Conservation (phyloP, 1,284 basidiomycete genomes). For the Trichosporon coremiiforme region DNA sequence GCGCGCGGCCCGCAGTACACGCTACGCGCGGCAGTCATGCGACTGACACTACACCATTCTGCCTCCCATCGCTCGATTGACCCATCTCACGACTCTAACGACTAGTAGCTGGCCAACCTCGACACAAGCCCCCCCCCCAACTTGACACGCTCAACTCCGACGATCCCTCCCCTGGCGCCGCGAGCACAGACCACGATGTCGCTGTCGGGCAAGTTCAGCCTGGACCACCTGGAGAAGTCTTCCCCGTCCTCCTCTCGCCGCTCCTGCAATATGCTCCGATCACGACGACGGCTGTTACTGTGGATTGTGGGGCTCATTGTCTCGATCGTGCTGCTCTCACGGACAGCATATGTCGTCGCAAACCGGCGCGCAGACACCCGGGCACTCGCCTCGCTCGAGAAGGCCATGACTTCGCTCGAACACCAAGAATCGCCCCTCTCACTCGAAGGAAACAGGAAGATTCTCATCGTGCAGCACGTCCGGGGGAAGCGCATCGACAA, state of each 20-base stretch:
- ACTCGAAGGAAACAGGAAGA: not conserved
- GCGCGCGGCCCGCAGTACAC: not conserved
- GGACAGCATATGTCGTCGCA: slow-evolving; percentile 1
- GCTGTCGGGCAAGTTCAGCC: not conserved
- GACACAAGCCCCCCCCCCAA: not conserved
- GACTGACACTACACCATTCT: not conserved
- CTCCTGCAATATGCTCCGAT: not conserved
- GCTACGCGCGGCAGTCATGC: not conserved
- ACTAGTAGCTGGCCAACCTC: not conserved
- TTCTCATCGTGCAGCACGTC: slow-evolving; percentile 23
- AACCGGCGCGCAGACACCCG: not conserved
- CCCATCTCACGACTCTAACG: not conserved
- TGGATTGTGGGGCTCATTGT: not conserved
- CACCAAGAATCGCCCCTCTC: not conserved
- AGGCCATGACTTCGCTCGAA: not conserved
- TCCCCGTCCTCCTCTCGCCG: not conserved
- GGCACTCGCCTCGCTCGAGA: not conserved
- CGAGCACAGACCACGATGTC: not conserved
- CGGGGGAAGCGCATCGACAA: slow-evolving; percentile 2
- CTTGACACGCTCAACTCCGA: not conserved
- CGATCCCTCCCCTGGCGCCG: not conserved
- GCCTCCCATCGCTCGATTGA: not conserved
- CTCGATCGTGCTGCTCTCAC: not conserved
- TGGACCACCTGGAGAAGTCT: not conserved
- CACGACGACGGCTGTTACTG: not conserved